Evolutionary conservation across 73 alveolate species (phyloP).

Genomic region (Paramecium bursaria): DNA sequence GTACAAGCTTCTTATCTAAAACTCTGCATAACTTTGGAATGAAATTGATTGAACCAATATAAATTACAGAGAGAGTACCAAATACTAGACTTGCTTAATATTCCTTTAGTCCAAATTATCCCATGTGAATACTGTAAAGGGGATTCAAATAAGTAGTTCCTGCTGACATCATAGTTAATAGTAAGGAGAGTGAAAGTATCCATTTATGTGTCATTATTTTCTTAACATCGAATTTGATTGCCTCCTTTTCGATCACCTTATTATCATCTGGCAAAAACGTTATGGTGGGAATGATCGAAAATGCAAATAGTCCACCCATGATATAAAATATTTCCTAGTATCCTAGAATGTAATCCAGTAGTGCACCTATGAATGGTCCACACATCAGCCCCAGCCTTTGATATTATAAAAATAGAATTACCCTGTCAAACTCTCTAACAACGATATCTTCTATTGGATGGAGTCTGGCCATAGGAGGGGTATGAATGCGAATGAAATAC

Average conservation of each 20-base stretch:
- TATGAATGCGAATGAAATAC: conserved; percentile 61
- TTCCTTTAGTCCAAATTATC: background rate
- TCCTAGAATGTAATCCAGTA: conserved; percentile 48
- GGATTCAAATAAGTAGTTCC: conserved; percentile 55
- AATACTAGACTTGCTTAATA: conserved; percentile 33
- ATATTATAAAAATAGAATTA: background rate
- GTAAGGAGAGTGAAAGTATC: conserved; percentile 5
- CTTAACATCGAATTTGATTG: background rate
- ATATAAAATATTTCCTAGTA: conserved; percentile 30
- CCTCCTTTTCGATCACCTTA: background rate
- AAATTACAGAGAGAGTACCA: conserved; percentile 22
- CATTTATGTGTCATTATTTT: conserved; percentile 7
- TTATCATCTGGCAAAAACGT: conserved; percentile 50
- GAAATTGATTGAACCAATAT: conserved; percentile 20
- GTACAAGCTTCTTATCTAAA: conserved; percentile 29
- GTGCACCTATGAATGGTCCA: conserved; percentile 59
- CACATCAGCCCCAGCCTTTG: conserved; percentile 45
- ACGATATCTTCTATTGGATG: conserved; percentile 14
- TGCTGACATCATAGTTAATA: conserved; percentile 62
- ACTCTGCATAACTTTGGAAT: conserved; percentile 6
- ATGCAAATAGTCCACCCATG: conserved; percentile 31
- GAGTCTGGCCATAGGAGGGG: conserved; percentile 71
- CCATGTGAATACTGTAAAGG: conserved; percentile 30
- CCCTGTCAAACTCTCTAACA: conserved; percentile 55
- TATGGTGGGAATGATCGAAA: conserved; percentile 19